These are phyloP conservation scores for Globisporangium apiculatum DNA, from an alignment of 352 stramenopile genomes.

Conservation along the genomic window DNA sequence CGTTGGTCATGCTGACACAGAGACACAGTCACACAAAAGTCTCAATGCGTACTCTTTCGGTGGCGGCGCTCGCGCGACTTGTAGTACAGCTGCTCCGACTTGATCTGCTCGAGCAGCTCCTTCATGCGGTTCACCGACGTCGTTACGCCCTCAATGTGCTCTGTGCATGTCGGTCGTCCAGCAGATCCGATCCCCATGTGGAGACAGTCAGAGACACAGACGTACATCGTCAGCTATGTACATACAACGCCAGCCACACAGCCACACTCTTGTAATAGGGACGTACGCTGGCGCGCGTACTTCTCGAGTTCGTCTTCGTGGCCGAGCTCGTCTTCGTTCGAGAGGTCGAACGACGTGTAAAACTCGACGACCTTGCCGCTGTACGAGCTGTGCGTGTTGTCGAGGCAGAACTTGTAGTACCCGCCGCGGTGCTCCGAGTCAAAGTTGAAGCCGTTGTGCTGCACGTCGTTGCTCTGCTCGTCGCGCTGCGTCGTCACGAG, in stretches of 20 bases:
- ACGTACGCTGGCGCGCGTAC: slow-evolving; percentile 55
- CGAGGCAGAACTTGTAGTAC: slow-evolving; percentile 84
- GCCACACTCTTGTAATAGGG: not conserved
- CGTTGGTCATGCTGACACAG: not conserved
- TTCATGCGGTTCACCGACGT: slow-evolving; percentile 54
- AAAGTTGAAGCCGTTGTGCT: slow-evolving; percentile 86
- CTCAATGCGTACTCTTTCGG: slow-evolving; percentile 46
- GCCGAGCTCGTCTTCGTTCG: slow-evolving; percentile 65
- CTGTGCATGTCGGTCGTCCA: slow-evolving; percentile 15
- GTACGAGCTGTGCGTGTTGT: slow-evolving; percentile 67
- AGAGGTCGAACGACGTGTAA: slow-evolving; percentile 75
- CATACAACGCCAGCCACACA: too few species aligned
- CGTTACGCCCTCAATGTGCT: slow-evolving; percentile 63
- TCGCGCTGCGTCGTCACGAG: slow-evolving; percentile 56
- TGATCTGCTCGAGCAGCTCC: slow-evolving; percentile 59
- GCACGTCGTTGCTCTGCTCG: slow-evolving; percentile 64
- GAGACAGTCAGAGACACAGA: not conserved
- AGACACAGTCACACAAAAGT: not conserved
- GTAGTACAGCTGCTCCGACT: slow-evolving; percentile 80
- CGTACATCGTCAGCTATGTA: slow-evolving; percentile 1
- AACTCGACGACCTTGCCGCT: slow-evolving; percentile 69
- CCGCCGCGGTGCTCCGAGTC: slow-evolving; percentile 76
- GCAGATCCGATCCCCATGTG: too few species aligned
- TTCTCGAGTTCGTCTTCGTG: slow-evolving; percentile 69
- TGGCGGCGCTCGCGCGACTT: slow-evolving; percentile 58